phyloP scores from a whole-genome alignment of 78 protist species.

The Bigelowiella natans region DNA sequence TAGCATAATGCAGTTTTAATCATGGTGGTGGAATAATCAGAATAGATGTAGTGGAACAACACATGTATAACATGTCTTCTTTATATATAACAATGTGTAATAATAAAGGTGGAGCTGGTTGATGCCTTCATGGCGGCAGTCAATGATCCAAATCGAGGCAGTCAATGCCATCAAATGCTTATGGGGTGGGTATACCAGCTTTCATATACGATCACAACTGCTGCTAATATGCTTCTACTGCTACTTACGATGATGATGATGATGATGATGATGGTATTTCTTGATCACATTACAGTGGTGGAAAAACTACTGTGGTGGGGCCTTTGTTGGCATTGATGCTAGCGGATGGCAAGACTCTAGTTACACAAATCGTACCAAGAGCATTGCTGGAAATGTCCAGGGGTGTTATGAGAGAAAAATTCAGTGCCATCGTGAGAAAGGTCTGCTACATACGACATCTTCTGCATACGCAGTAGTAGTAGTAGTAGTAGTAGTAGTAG shows the following conservation, averaged over 20 bases:
- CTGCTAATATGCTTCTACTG: too few relatives aligned
- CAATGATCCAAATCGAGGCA: neutral
- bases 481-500: too few relatives aligned
- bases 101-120: conserved; percentile 25
- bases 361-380: conserved; percentile 37
- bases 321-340: conserved; percentile 58
- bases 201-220: too few relatives aligned
- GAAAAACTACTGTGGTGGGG: conserved; percentile 63
- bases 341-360: conserved; percentile 13
- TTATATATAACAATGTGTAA: neutral
- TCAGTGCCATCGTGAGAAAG: conserved; percentile 25
- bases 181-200: too few relatives aligned
- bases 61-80: neutral
- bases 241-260: too few relatives aligned
- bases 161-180: conserved; percentile 41
- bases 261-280: too few relatives aligned
- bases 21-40: too few relatives aligned
- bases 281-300: conserved; percentile 58
- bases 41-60: too few relatives aligned
- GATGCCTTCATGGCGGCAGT: neutral
- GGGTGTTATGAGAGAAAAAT: conserved; percentile 33
- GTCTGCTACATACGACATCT: neutral
- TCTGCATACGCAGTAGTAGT: too few relatives aligned
- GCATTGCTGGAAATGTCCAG: conserved; percentile 41
- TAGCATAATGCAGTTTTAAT: too few relatives aligned